phyloP scores from a whole-genome alignment of 768 basidiomycete species.

The Tephrocybe rancida region DNA sequence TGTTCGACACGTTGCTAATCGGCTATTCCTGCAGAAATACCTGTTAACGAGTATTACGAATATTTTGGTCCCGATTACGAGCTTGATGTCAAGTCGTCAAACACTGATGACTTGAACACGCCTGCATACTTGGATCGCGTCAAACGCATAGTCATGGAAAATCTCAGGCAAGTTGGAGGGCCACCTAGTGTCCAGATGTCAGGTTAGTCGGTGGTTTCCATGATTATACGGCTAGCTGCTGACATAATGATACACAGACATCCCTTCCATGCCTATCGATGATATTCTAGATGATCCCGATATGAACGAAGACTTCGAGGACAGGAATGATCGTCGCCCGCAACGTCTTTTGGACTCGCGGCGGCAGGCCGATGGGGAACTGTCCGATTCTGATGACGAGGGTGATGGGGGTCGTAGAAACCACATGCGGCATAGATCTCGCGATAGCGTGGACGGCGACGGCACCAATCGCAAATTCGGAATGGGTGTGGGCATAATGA shows the following conservation, averaged over 20 bases:
- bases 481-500: conserved; percentile 72
- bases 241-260: conserved; percentile 50
- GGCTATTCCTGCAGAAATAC: conserved; percentile 60
- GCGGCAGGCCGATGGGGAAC: conserved; percentile 82
- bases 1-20: not conserved
- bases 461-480: conserved; percentile 57
- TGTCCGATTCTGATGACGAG: conserved; percentile 98
- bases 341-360: conserved; percentile 78
- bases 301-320: conserved; percentile 81
- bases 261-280: conserved; percentile 85
- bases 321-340: conserved; percentile 76
- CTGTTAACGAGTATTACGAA: conserved; percentile 98
- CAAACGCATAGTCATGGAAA: conserved; percentile 89
- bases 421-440: conserved; percentile 59
- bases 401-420: conserved; percentile 85
- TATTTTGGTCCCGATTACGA: conserved; percentile 98
- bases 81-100: conserved; percentile 91
- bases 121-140: conserved; percentile 92
- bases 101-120: conserved; percentile 95
- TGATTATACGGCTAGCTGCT: conserved; percentile 1
- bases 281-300: conserved; percentile 79
- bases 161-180: conserved; percentile 81
- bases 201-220: conserved; percentile 45
- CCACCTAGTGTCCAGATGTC: conserved; percentile 94
- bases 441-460: conserved; percentile 49